Base-by-base conservation (phyloP, 2,329 filamentous ascomycete species). In the Arthroderma sp. region DNA sequence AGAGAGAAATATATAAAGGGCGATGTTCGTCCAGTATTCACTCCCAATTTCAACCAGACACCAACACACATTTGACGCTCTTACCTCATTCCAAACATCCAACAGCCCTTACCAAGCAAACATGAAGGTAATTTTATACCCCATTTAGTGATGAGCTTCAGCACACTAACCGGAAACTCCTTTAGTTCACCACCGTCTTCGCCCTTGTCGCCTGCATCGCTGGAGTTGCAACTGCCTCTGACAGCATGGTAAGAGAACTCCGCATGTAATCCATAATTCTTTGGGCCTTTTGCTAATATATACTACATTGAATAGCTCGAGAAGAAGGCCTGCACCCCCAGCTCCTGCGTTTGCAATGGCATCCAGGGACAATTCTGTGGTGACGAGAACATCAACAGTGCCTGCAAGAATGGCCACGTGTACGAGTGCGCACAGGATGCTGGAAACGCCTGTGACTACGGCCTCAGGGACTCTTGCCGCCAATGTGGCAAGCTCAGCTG, bases 351-450 rank as follows among this genome's bases (percentile, higher is more conserved):
- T 4, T 63, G 61, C 59, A 62, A 59, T 17, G 57, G 57, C 15
- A 52, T 56, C 33, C 61, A 61, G 39, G 61, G 61, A 21, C 61
- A 62, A 47, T 63, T 63, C 57, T 63, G 61, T 13, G 61, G 61
- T 9, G 56, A 63, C 38, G 56, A 61, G 54, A 25, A 21, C 19
- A 56, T 63, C 60, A 63, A 63, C 39, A 25, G 37, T 4, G 41
- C 39, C 53, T 63, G 61, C 56, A 55, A 56, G 31, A 58, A 63
- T 39, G 55, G 55, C 19, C 61, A 62, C 56, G 61, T 63, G 17
- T 63, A 59, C 33, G 61, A 63, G 44, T 63, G 61, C 57, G 56
- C 60, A 25, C 15, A 4, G 4, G 17, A 8, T 1, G 59, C 56
- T 3, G 59, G 60, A 21, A 60, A 61, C n/a, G 56, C 60, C 21